These are phyloP conservation scores for Microbotryomycetes sp. DNA, from an alignment of 1,284 basidiomycete genomes.

Conservation along the genomic window DNA sequence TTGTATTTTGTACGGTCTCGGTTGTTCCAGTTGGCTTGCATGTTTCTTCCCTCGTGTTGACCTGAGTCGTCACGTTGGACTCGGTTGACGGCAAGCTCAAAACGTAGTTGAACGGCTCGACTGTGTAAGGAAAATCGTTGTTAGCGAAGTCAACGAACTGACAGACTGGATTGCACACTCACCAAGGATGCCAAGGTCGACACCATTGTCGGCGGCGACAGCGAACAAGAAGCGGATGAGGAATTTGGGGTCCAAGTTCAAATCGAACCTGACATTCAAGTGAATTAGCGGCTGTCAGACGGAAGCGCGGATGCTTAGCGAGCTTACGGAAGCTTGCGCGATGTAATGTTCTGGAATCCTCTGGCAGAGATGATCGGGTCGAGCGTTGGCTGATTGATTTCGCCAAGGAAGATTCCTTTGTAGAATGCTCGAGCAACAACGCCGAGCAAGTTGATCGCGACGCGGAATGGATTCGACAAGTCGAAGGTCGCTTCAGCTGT, in stretches of 20 bases:
- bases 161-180: slow-evolving; percentile 49
- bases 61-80: slow-evolving; percentile 33
- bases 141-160: slow-evolving; percentile 41
- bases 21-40: slow-evolving; percentile 14
- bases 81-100: slow-evolving; percentile 36
- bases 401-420: slow-evolving; percentile 43
- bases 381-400: slow-evolving; percentile 45
- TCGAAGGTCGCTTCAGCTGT: slow-evolving; percentile 52
- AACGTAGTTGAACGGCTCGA: slow-evolving; percentile 37
- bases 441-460: slow-evolving; percentile 60
- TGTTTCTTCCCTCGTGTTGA: slow-evolving; percentile 35
- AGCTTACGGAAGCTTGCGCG: slow-evolving; percentile 50
- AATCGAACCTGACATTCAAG: slow-evolving; percentile 46
- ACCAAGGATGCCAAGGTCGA: slow-evolving; percentile 59
- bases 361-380: slow-evolving; percentile 52
- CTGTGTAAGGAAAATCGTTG: slow-evolving; percentile 30
- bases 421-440: slow-evolving; percentile 53
- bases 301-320: background rate
- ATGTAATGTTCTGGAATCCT: slow-evolving; percentile 59
- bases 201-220: slow-evolving; percentile 53
- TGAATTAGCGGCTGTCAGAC: background rate
- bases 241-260: slow-evolving; percentile 58
- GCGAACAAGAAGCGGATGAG: slow-evolving; percentile 57
- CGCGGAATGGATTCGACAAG: slow-evolving; percentile 66
- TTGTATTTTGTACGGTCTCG: slow-evolving; percentile 54